These are phyloP conservation scores for Dactylonectria macrodidyma DNA, from an alignment of 2,329 filamentous ascomycete species.

Conservation along the genomic window DNA sequence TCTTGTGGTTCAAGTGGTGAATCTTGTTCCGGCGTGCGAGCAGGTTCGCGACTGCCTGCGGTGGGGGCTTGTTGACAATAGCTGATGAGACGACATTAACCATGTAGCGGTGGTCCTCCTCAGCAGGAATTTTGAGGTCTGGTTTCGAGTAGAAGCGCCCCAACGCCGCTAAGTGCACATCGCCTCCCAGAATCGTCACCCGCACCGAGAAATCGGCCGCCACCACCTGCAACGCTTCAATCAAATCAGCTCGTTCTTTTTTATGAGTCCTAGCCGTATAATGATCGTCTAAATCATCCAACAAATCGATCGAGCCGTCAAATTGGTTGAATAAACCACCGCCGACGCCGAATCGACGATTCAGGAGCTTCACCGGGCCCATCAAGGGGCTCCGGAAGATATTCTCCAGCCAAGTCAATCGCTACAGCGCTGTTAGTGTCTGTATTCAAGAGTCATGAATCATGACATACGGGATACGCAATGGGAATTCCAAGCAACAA, in stretches of 20 bases:
- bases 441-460: constrained; percentile 47
- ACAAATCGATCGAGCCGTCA: constrained; percentile 91
- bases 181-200: constrained; percentile 92
- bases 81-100: constrained; percentile 94
- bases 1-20: constrained; percentile 78
- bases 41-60: constrained; percentile 89
- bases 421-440: constrained; percentile 58
- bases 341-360: constrained; percentile 89
- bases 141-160: constrained; percentile 97
- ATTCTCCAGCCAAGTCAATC: constrained; percentile 97
- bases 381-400: constrained; percentile 89
- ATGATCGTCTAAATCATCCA: constrained; percentile 95
- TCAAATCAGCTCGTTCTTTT: constrained; percentile 82
- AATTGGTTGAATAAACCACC: constrained; percentile 94
- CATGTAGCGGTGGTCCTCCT: constrained; percentile 94
- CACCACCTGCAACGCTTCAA: constrained; percentile 86
- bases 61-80: constrained; percentile 95
- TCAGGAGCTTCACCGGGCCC: constrained; percentile 89
- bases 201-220: constrained; percentile 90
- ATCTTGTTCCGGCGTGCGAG: constrained; percentile 91
- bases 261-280: constrained; percentile 96
- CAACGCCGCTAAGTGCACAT: constrained; percentile 92
- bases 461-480: constrained; percentile 78
- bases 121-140: constrained; percentile 80
- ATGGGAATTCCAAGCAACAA: constrained; percentile 90